Evolutionary conservation across 176 grass and related monocot genomes (phyloP).

Genomic region (Avena eriantha): DNA sequence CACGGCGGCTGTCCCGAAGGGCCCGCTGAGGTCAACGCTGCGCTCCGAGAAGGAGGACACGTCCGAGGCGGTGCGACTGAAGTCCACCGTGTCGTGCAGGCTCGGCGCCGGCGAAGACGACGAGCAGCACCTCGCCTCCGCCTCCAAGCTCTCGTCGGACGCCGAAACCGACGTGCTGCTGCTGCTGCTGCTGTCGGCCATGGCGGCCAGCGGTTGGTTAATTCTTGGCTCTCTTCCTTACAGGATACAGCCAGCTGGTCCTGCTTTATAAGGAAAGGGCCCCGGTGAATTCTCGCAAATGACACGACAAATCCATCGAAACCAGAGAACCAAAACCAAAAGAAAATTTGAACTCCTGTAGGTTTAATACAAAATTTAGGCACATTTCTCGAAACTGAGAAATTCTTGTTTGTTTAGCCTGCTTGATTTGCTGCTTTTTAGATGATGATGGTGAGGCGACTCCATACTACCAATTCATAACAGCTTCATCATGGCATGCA

Average conservation of each 20-base stretch:
- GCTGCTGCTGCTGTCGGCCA: slow-evolving; percentile 63
- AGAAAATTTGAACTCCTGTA: slow-evolving; percentile 39
- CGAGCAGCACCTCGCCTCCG: slow-evolving; percentile 53
- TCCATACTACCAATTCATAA: slow-evolving; percentile 21
- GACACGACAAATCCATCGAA: slow-evolving; percentile 59
- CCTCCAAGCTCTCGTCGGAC: slow-evolving; percentile 74
- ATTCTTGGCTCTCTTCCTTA: neutral
- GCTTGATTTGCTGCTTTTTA: slow-evolving; percentile 39
- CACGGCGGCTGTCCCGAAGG: slow-evolving; percentile 54
- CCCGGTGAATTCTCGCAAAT: slow-evolving; percentile 3
- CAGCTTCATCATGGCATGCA: slow-evolving; percentile 39
- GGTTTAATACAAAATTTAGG: neutral
- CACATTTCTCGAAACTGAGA: slow-evolving; percentile 32
- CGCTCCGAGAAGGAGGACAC: slow-evolving; percentile 81
- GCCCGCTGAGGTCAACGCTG: slow-evolving; percentile 63
- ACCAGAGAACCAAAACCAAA: slow-evolving; percentile 11
- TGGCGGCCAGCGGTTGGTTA: slow-evolving; percentile 2
- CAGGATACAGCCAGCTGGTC: neutral
- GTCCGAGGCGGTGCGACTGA: slow-evolving; percentile 81
- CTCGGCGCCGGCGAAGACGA: slow-evolving; percentile 69
- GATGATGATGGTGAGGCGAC: slow-evolving; percentile 28
- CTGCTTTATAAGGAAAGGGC: slow-evolving; percentile 44
- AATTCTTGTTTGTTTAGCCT: slow-evolving; percentile 23
- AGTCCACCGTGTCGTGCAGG: slow-evolving; percentile 54
- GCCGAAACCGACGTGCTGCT: slow-evolving; percentile 52